phyloP scores from a whole-genome alignment of 2,329 filamentous ascomycete genomes.

The Lachnellula subtilissima region DNA sequence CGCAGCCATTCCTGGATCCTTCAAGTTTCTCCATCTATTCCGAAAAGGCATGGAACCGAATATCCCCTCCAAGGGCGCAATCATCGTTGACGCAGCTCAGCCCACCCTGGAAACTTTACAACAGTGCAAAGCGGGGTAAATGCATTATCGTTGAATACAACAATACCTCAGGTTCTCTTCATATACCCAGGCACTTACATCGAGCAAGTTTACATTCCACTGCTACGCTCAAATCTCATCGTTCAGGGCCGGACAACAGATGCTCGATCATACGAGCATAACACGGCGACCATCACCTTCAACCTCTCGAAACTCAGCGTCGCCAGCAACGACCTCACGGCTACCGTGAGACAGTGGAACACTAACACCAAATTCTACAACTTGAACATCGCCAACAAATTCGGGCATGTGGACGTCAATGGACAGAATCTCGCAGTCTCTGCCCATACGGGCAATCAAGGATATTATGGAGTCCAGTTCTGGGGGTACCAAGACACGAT shows the following conservation, averaged over 20 bases:
- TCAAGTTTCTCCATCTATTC: background rate
- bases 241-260: conserved; percentile 50
- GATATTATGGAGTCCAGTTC: conserved; percentile 53
- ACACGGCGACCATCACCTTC: conserved; percentile 44
- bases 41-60: conserved; percentile 23
- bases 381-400: conserved; percentile 42
- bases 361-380: conserved; percentile 54
- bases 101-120: conserved; percentile 21
- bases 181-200: conserved; percentile 51
- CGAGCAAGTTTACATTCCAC: conserved; percentile 51
- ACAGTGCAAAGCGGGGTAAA: conserved; percentile 19
- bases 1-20: background rate
- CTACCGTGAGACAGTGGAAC: conserved; percentile 29
- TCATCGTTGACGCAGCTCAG: conserved; percentile 39
- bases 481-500: conserved; percentile 54
- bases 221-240: conserved; percentile 42
- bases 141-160: conserved; percentile 39
- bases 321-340: conserved; percentile 39
- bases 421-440: conserved; percentile 52
- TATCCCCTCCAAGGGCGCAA: conserved; percentile 40
- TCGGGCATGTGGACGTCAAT: conserved; percentile 26
- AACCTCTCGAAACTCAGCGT: conserved; percentile 36
- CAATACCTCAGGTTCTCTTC: conserved; percentile 47
- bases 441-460: conserved; percentile 47
- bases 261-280: conserved; percentile 41